These are phyloP conservation scores for Saccharomyces hybrid DNA, from an alignment of 1,139 yeast genomes.

Conservation along the genomic window DNA sequence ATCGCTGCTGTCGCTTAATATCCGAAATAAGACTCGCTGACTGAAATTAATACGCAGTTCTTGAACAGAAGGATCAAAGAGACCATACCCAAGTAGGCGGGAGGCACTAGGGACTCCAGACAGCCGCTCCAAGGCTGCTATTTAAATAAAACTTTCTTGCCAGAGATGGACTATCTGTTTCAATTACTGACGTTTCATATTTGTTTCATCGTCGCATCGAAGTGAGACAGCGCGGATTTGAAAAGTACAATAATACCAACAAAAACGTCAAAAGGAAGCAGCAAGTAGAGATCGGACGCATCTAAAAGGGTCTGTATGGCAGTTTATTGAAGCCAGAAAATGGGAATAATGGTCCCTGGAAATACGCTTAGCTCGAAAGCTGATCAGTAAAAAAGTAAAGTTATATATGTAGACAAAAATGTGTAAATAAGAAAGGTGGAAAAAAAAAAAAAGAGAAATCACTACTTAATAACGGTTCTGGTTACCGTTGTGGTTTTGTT, in stretches of 20 bases:
- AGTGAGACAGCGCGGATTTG: neutral
- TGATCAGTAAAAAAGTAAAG: neutral
- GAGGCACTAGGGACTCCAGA: neutral
- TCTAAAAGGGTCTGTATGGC: neutral
- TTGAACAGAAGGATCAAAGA: neutral
- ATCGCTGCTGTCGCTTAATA: neutral
- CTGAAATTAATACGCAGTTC: neutral
- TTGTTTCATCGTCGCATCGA: neutral
- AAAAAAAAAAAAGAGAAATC: neutral
- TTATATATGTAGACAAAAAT: neutral
- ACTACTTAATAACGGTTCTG: neutral
- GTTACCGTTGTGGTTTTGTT: neutral
- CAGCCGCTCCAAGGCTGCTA: neutral
- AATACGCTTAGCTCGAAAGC: neutral
- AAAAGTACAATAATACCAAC: neutral
- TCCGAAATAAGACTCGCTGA: too few relatives aligned
- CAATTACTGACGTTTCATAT: neutral
- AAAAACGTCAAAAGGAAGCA: neutral
- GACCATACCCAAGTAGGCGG: neutral
- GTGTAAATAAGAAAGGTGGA: neutral
- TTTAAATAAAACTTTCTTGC: neutral
- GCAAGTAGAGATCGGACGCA: neutral
- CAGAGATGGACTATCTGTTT: neutral
- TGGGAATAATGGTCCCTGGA: neutral
- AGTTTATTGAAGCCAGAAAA: neutral